phyloP scores from a whole-genome alignment of 139 green algal species.

The Picochlorum sp. region DNA sequence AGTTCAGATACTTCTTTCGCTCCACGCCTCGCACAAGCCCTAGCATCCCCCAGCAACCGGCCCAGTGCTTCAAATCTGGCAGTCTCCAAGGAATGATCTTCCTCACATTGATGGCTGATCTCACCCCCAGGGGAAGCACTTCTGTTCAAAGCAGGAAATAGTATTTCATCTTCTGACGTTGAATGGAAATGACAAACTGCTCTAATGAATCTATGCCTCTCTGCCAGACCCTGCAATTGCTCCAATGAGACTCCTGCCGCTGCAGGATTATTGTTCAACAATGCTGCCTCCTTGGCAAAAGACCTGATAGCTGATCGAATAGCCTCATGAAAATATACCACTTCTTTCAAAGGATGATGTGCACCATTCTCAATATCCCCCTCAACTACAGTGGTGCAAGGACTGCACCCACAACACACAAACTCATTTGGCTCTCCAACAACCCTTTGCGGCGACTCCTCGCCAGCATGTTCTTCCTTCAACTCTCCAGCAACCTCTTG shows the following conservation, averaged over 20 bases:
- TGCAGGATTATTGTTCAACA: conserved; percentile 19
- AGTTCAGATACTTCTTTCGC: conserved; percentile 52
- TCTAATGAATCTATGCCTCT: conserved; percentile 76
- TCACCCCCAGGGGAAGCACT: no score
- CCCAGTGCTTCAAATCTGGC: conserved; percentile 66
- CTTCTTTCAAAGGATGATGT: conserved; percentile 34
- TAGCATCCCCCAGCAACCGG: conserved; percentile 63
- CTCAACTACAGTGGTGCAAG: not conserved
- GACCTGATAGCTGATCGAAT: conserved; percentile 68
- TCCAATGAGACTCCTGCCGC: not conserved
- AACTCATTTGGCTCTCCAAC: not conserved
- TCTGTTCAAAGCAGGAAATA: conserved; percentile 66
- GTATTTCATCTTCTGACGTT: conserved; percentile 80
- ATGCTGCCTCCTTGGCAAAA: conserved; percentile 59
- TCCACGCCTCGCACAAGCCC: conserved; percentile 48
- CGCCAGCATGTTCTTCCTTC: not conserved
- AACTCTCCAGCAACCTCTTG: not conserved
- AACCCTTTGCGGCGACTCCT: not conserved
- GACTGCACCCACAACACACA: not conserved
- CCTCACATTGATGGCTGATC: conserved; percentile 34
- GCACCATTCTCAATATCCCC: conserved; percentile 10
- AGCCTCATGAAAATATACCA: conserved; percentile 73
- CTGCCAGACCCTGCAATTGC: conserved; percentile 53
- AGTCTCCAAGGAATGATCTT: conserved; percentile 62
- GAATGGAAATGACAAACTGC: conserved; percentile 83